phyloP scores from a whole-genome alignment of 2,329 filamentous ascomycete genomes.

The Sporothrix curviconia region DNA sequence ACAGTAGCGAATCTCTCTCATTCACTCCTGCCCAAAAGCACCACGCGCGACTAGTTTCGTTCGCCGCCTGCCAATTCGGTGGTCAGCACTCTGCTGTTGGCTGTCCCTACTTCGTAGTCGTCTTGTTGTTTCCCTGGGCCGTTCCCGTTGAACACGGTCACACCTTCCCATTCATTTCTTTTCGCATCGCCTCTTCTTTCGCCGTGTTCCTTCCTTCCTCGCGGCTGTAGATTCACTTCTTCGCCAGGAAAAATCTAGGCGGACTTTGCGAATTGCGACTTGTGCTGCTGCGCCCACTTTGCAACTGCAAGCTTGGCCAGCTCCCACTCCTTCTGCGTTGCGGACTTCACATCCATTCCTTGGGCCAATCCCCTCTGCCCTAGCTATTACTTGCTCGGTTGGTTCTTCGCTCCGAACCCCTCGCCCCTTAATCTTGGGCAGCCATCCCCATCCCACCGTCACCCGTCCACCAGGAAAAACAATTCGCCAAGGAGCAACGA shows the following conservation, averaged over 20 bases:
- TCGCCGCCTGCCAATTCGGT: not conserved
- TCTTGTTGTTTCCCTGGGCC: not conserved
- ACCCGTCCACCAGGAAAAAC: not conserved
- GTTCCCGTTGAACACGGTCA: not conserved
- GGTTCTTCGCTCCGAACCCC: not conserved
- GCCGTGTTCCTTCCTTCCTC: not conserved
- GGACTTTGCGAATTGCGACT: slow-evolving; percentile 1
- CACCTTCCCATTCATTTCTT: not conserved
- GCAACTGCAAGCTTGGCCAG: slow-evolving; percentile 2
- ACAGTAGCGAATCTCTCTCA: no score
- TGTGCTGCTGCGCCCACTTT: no score
- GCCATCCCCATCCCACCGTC: not conserved
- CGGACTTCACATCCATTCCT: not conserved
- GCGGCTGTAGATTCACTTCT: not conserved
- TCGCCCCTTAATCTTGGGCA: slow-evolving; percentile 11
- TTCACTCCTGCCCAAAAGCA: not conserved
- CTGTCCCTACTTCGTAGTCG: no score
- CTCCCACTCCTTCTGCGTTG: not conserved
- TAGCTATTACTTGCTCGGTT: not conserved
- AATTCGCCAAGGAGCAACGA: not conserved
- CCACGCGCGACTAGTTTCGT: not conserved
- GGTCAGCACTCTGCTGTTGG: no score
- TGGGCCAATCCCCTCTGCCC: not conserved
- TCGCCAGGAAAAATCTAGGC: not conserved
- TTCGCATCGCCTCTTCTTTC: not conserved